phyloP scores from a whole-genome alignment of 2,329 filamentous ascomycete species.

The Aspergillus vadensis region DNA sequence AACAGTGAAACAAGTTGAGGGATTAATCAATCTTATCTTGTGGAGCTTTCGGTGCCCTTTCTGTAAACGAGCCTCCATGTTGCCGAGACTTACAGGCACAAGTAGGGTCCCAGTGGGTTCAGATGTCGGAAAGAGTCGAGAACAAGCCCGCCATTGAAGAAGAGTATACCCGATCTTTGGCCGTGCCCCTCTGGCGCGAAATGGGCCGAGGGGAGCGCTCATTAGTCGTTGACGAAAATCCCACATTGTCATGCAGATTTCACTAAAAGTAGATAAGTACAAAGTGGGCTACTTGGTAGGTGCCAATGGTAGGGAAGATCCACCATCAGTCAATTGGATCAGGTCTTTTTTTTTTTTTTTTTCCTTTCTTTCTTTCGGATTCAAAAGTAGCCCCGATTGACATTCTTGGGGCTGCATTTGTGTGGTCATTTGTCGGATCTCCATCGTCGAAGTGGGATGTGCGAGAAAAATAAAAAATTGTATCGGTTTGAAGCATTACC shows the following conservation, averaged over 20 bases:
- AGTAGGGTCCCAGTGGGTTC: slow-evolving; percentile 9
- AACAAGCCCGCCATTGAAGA: neutral
- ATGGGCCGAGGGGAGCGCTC: neutral
- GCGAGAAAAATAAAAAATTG: no score
- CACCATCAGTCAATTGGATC: neutral
- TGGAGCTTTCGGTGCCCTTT: slow-evolving; percentile 18
- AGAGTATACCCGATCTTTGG: neutral
- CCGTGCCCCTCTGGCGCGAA: neutral
- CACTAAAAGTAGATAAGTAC: no score
- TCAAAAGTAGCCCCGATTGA: neutral
- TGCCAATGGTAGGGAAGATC: neutral
- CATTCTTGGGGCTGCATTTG: neutral
- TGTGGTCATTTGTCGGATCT: neutral
- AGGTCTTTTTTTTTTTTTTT: neutral
- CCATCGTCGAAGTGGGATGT: neutral
- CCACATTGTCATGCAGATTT: no score
- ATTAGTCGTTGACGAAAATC: neutral
- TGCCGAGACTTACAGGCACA: slow-evolving; percentile 3
- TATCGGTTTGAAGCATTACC: neutral
- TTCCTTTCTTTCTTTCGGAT: neutral
- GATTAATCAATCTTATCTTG: slow-evolving; percentile 30
- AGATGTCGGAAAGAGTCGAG: neutral
- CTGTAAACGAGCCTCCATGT: slow-evolving; percentile 8
- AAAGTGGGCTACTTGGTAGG: neutral
- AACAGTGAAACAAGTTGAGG: slow-evolving; percentile 1